phyloP scores from a whole-genome alignment of 2,329 filamentous ascomycete genomes.

The Bipolaris bicolor region DNA sequence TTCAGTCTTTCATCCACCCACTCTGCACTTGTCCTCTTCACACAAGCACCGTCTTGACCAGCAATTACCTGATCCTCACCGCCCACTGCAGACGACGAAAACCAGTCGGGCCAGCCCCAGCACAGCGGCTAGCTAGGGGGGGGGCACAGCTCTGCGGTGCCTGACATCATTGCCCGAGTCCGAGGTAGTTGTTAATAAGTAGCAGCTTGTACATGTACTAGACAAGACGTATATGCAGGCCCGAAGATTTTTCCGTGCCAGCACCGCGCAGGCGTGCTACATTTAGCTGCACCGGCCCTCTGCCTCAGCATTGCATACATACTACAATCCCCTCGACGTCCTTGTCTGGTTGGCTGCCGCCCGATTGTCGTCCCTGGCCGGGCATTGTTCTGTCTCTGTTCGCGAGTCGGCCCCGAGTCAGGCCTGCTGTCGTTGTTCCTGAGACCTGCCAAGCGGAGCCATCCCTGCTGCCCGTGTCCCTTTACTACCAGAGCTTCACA shows the following conservation, averaged over 20 bases:
- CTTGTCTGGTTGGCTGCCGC: slow-evolving; percentile 12
- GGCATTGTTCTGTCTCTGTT: background rate
- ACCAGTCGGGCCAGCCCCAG: slow-evolving; percentile 17
- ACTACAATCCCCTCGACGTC: no score
- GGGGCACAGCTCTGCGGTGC: slow-evolving; percentile 23
- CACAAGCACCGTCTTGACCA: background rate
- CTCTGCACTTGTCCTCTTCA: background rate
- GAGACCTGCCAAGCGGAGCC: slow-evolving; percentile 22
- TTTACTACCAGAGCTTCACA: slow-evolving; percentile 33
- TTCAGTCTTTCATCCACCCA: no score
- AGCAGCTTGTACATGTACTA: no score
- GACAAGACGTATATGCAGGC: slow-evolving; percentile 11
- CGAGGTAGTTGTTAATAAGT: slow-evolving; percentile 21
- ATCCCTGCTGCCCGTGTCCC: slow-evolving; percentile 23
- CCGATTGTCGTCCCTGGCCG: slow-evolving; percentile 7
- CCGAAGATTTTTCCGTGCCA: slow-evolving; percentile 20
- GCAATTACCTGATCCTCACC: slow-evolving; percentile 2
- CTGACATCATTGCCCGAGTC: slow-evolving; percentile 38
- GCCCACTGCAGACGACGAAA: slow-evolving; percentile 5
- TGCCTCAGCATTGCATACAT: no score
- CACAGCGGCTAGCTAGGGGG: slow-evolving; percentile 22
- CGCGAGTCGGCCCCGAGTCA: slow-evolving; percentile 15
- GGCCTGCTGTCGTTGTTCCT: slow-evolving; percentile 28
- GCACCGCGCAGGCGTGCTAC: background rate
- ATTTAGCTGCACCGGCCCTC: no score